These are phyloP conservation scores for Wakefieldia striispora DNA, from an alignment of 768 basidiomycete species.

Conservation along the genomic window DNA sequence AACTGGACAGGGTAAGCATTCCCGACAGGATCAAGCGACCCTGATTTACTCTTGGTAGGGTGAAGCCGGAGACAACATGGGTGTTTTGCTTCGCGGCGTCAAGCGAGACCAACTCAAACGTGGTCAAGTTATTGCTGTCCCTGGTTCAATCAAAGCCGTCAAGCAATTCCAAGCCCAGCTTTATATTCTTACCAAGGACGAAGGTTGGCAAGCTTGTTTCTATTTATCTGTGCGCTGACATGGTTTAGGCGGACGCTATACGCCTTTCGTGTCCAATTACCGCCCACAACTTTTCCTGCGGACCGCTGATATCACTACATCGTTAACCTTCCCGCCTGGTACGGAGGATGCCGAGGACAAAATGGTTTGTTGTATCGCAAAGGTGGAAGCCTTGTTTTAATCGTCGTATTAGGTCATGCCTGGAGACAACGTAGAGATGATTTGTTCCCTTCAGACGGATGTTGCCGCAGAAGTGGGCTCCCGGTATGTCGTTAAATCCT, in stretches of 20 bases:
- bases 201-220: constrained; percentile 36
- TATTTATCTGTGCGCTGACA: constrained; percentile 45
- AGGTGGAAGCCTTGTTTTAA: background rate
- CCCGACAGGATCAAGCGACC: background rate
- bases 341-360: constrained; percentile 80
- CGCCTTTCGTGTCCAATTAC: constrained; percentile 92
- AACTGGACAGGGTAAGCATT: constrained; percentile 80
- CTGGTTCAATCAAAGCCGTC: constrained; percentile 90
- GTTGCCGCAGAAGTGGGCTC: constrained; percentile 88
- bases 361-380: constrained; percentile 53
- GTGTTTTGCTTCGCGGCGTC: constrained; percentile 91
- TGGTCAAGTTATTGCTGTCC: constrained; percentile 87
- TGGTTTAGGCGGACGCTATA: constrained; percentile 66
- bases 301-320: constrained; percentile 89
- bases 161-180: constrained; percentile 94
- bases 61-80: constrained; percentile 99
- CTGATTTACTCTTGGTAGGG: constrained; percentile 45
- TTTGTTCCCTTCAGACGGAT: constrained; percentile 78
- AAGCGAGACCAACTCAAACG: constrained; percentile 95
- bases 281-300: constrained; percentile 94
- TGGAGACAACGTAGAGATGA: constrained; percentile 95
- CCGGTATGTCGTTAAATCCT: constrained; percentile 42
- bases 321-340: constrained; percentile 82
- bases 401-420: constrained; percentile 74
- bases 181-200: constrained; percentile 51